A percentile compares a stretch with the other conserved stretches of the same genome.
Evolutionary conservation across 2,329 filamentous ascomycete genomes (phyloP).

Genomic region (Claviceps capensis): DNA sequence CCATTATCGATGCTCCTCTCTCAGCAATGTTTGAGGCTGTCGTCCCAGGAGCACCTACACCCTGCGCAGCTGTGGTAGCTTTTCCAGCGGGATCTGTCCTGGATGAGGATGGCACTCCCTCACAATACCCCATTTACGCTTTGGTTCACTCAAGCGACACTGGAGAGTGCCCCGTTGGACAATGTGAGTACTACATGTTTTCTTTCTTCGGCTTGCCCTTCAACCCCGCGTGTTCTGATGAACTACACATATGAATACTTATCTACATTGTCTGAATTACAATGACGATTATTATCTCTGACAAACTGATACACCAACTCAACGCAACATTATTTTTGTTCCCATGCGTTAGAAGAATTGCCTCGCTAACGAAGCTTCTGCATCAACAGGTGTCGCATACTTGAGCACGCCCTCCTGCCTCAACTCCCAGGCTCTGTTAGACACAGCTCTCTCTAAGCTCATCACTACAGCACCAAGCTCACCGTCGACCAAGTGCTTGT

Average conservation of each 20-base stretch:
- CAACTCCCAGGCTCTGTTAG: conserved; percentile 22
- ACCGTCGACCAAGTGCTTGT: conserved; percentile 25
- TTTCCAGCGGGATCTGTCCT: conserved; percentile 42
- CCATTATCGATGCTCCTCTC: conserved; percentile 55
- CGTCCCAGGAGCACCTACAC: conserved; percentile 61
- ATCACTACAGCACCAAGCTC: conserved; percentile 19
- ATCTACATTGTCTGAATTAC: conserved; percentile 99
- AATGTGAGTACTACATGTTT: conserved; percentile 57
- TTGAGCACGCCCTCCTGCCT: conserved; percentile 22
- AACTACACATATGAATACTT: conserved; percentile 73
- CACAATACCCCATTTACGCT: conserved; percentile 38
- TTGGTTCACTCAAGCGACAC: conserved; percentile 78
- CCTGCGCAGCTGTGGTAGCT: conserved; percentile 59
- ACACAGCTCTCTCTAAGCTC: conserved; percentile 28
- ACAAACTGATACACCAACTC: conserved; percentile 61
- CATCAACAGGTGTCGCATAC: conserved; percentile 18
- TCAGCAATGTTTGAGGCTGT: conserved; percentile 52
- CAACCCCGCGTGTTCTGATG: conserved; percentile 58
- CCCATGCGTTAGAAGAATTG: not conserved
- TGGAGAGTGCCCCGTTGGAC: conserved; percentile 74
- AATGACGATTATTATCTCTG: conserved; percentile 79
- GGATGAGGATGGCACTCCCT: conserved; percentile 16
- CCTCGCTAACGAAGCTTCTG: conserved; percentile 18
- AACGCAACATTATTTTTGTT: conserved; percentile 4
- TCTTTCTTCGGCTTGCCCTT: conserved; percentile 3